A percentile compares a stretch with the other conserved stretches of the same genome.
phyloP scores from a whole-genome alignment of 2,329 filamentous ascomycete species.

The Fusarium caatingaense region DNA sequence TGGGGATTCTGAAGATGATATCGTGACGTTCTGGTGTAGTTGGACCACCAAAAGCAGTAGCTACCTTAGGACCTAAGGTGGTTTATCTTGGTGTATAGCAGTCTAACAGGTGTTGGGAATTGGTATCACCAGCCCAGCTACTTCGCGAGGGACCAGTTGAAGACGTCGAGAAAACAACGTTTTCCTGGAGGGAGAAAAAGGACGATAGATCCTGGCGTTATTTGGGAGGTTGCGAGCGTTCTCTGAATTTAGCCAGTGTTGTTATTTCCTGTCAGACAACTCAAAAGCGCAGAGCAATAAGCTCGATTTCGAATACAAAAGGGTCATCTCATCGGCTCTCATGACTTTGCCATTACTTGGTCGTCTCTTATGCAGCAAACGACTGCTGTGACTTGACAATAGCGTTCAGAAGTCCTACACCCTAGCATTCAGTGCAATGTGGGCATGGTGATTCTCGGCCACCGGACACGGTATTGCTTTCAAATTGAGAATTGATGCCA shows the following conservation, averaged over 20 bases:
- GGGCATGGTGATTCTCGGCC: not conserved
- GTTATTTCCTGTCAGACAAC: not conserved
- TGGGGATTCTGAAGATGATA: conserved; percentile 38
- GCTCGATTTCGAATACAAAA: not conserved
- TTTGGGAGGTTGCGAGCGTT: conserved; percentile 16
- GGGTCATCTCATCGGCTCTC: not conserved
- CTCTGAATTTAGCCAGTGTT: conserved; percentile 9
- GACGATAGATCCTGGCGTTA: not conserved
- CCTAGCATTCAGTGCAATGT: not conserved
- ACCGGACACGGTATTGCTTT: not conserved
- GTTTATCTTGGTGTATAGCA: no score
- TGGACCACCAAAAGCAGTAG: no score
- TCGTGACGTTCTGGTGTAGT: not conserved
- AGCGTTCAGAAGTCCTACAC: not conserved
- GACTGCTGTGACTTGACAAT: not conserved
- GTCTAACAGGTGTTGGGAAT: not conserved
- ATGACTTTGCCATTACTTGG: not conserved
- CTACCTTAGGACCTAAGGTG: no score
- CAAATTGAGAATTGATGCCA: not conserved
- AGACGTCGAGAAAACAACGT: not conserved
- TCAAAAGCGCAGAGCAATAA: not conserved
- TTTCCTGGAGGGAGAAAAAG: not conserved
- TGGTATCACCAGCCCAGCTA: not conserved
- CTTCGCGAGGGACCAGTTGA: not conserved
- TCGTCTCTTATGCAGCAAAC: not conserved